Evolutionary conservation across 1,139 yeast species (phyloP), one percentile per base, ranked within the genome.

Genomic region (Pichia sp.): DNA sequence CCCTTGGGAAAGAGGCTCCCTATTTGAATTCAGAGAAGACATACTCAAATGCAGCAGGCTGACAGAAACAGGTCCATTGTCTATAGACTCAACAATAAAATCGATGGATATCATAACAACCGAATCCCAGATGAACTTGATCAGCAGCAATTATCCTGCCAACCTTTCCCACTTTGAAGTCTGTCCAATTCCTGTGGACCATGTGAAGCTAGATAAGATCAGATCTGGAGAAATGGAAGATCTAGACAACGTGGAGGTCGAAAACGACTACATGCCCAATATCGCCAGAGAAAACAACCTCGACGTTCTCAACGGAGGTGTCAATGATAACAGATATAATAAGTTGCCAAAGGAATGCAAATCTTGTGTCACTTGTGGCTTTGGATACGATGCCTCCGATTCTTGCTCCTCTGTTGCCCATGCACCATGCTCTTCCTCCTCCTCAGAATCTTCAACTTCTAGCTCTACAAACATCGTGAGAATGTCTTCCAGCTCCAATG

Each of bases 1-100:
- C 62, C 95, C 96, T 13, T 74, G 73, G 61, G 78, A 78, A 44
- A 77, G 96, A 62, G 78, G 83, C 3, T 62, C 77, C 4, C 69
- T 87, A 49, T 64, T 71, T 23, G 72, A 74, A 31, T 74, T 88
- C 55, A 67, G 73, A 55, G 63, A 66, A 12, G 74, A 72, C 55
- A 65, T 79, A 16, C 60, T 73, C 4, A 62, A 61, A 28, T 73
- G 82, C 56, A 58, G 63, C n/a, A 66, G 69, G 44, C 64, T 74
- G 40, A 65, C 75, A 2, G 63, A 59, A 19, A 52, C 62, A 21
- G 76, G 77, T 19, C 75, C 77, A 10, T 59, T 74, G 39, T 62
- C 73, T 9, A 48, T 63, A n/a, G 54, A 64, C 45, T 63, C 68
- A 8, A 56, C 57, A 19, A 54, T 64, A 9, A 58, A 55, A 18